phyloP scores from a whole-genome alignment of 2,329 filamentous ascomycete genomes.

The Escovopsis sp. region DNA sequence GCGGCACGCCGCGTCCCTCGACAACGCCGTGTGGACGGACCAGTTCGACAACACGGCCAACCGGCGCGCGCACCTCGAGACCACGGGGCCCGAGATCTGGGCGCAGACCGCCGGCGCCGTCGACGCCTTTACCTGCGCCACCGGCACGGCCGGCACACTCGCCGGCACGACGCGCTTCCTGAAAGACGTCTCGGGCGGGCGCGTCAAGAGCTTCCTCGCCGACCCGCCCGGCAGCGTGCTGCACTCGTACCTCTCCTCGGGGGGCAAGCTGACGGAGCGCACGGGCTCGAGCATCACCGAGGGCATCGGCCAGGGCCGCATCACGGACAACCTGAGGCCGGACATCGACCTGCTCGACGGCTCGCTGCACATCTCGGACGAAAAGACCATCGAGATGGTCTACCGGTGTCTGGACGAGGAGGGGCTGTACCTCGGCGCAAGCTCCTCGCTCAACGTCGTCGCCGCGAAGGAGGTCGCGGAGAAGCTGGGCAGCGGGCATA shows the following conservation, averaged over 20 bases:
- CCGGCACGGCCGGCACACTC: constrained; percentile 81
- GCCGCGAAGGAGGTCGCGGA: constrained; percentile 88
- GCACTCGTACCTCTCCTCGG: constrained; percentile 78
- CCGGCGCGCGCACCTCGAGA: constrained; percentile 85
- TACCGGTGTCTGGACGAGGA: constrained; percentile 94
- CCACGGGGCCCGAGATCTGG: constrained; percentile 96
- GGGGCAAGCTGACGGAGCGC: constrained; percentile 69
- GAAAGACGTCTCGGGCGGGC: constrained; percentile 64
- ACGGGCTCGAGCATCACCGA: constrained; percentile 85
- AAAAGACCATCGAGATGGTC: constrained; percentile 95
- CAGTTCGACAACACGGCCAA: constrained; percentile 98
- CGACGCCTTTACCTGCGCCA: constrained; percentile 91
- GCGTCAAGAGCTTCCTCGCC: constrained; percentile 76
- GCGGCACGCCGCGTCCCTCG: constrained; percentile 70
- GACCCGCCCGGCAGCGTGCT: constrained; percentile 90
- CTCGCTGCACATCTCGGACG: constrained; percentile 70
- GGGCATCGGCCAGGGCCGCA: constrained; percentile 88
- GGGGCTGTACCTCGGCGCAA: constrained; percentile 86
- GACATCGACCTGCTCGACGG: constrained; percentile 78
- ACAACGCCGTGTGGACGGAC: constrained; percentile 95
- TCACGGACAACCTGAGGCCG: constrained; percentile 85
- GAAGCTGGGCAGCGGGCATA: constrained; percentile 75
- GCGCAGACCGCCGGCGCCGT: constrained; percentile 70
- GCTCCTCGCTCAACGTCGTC: constrained; percentile 85
- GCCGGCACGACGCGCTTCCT: constrained; percentile 80